Conservation (phyloP, 345 rosid species). For the Ceriops zippeliana region DNA sequence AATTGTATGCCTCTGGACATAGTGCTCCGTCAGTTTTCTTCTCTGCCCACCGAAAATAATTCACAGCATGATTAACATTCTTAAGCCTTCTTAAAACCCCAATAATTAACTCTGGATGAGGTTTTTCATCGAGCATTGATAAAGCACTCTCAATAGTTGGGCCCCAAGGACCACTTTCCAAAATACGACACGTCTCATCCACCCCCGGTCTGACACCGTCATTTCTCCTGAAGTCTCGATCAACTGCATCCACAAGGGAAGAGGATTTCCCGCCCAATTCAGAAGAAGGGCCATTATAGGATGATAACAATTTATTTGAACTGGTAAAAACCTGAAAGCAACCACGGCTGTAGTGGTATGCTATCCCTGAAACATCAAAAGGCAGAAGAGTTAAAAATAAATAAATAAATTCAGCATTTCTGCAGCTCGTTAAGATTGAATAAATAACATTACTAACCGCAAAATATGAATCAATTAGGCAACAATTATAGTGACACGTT, state of each 20-base stretch:
- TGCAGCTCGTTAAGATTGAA: too few species aligned
- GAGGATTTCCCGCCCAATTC: conserved; percentile 21
- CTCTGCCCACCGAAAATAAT: conserved; percentile 76
- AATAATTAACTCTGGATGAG: conserved; percentile 54
- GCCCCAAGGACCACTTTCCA: conserved; percentile 75
- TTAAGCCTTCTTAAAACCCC: conserved; percentile 64
- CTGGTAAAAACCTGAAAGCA: conserved; percentile 17
- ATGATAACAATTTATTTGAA: conserved; percentile 36
- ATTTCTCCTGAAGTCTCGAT: conserved; percentile 30
- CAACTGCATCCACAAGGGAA: conserved; percentile 24
- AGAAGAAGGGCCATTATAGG: conserved; percentile 29
- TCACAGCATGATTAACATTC: conserved; percentile 56
- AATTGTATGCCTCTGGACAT: conserved; percentile 75
- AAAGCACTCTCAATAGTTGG: conserved; percentile 56
- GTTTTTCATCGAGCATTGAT: conserved; percentile 42
- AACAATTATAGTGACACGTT: too few species aligned
- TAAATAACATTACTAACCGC: too few species aligned
- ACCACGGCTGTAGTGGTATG: conserved; percentile 13
- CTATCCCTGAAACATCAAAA: conserved; percentile 36
- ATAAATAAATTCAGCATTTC: too few species aligned
- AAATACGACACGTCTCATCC: conserved; percentile 48
- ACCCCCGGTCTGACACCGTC: conserved; percentile 36
- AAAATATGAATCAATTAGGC: background rate
- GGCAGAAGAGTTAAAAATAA: too few species aligned
- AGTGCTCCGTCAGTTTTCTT: conserved; percentile 49